These are phyloP conservation scores for Fusarium odoratissimum DNA, from an alignment of 2,329 filamentous ascomycete genomes.

Conservation along the genomic window DNA sequence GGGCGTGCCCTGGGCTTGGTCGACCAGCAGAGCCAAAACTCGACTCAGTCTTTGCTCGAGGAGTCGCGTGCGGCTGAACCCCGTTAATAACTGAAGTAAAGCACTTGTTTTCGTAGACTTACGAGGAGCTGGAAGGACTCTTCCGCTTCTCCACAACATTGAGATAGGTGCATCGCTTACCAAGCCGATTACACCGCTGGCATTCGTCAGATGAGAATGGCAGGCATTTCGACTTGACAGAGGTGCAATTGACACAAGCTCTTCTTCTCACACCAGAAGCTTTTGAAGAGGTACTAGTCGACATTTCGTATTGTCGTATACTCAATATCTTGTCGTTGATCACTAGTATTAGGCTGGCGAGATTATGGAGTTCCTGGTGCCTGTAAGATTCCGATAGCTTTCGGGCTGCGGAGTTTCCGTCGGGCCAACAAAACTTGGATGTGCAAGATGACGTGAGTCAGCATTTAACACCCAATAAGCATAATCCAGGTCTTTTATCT, in stretches of 20 bases:
- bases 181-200: conserved; percentile 23
- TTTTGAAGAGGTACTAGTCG: background rate
- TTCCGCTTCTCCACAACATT: conserved; percentile 22
- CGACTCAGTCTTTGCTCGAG: conserved; percentile 8
- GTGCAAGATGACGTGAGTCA: conserved; percentile 11
- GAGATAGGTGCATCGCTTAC: conserved; percentile 14
- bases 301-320: background rate
- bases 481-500: background rate
- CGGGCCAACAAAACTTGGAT: conserved; percentile 4
- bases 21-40: background rate
- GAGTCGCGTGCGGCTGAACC: background rate
- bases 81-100: background rate
- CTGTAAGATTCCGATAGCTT: background rate
- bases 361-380: background rate
- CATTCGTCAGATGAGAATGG: conserved; percentile 27
- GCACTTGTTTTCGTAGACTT: background rate
- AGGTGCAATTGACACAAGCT: conserved; percentile 28
- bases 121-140: conserved; percentile 11
- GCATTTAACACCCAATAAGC: background rate
- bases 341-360: background rate
- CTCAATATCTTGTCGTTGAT: background rate
- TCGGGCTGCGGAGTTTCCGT: conserved; percentile 9
- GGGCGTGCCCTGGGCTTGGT: background rate
- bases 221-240: conserved; percentile 28
- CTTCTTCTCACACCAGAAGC: conserved; percentile 13